phyloP scores from a whole-genome alignment of 768 basidiomycete genomes.

The Leucogyrophana mollusca region DNA sequence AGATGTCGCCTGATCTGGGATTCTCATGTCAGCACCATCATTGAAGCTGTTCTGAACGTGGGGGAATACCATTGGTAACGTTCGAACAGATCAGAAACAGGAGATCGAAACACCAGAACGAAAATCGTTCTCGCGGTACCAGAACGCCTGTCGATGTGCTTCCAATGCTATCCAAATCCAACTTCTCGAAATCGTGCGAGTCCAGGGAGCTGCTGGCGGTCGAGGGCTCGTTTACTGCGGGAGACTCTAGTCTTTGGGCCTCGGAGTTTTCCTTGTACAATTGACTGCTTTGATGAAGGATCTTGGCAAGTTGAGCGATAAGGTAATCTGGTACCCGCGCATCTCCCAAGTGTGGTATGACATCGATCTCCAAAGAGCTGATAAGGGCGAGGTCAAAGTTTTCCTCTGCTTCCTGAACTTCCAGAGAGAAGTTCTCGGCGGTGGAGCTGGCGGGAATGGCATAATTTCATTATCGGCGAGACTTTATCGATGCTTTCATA shows the following conservation, averaged over 20 bases:
- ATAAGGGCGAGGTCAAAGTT: slow-evolving; percentile 84
- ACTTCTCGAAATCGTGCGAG: slow-evolving; percentile 30
- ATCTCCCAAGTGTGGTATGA: slow-evolving; percentile 75
- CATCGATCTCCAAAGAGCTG: slow-evolving; percentile 73
- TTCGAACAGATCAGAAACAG: slow-evolving; percentile 79
- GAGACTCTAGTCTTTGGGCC: slow-evolving; percentile 9
- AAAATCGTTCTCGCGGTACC: slow-evolving; percentile 79
- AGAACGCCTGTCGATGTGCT: slow-evolving; percentile 57
- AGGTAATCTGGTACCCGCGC: slow-evolving; percentile 68
- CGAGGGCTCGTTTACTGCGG: slow-evolving; percentile 3
- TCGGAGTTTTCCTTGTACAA: slow-evolving; percentile 42
- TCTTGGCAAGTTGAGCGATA: slow-evolving; percentile 63
- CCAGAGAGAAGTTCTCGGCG: slow-evolving; percentile 55
- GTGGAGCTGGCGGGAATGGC: slow-evolving; percentile 42
- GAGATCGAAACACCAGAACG: slow-evolving; percentile 91
- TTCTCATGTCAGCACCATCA: too few relatives aligned
- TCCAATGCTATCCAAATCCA: slow-evolving; percentile 45
- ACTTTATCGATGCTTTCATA: too few relatives aligned
- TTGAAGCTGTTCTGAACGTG: neutral
- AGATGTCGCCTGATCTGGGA: slow-evolving; percentile 56
- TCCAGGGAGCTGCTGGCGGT: slow-evolving; percentile 13
- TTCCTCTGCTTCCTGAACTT: slow-evolving; percentile 75
- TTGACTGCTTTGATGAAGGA: slow-evolving; percentile 70
- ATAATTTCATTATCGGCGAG: neutral
- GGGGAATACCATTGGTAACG: slow-evolving; percentile 51